Percentiles rank a stretch among this genome's conserved stretches.
phyloP scores from a whole-genome alignment of 2,329 filamentous ascomycete genomes.

The Lasiodiplodia sp. region DNA sequence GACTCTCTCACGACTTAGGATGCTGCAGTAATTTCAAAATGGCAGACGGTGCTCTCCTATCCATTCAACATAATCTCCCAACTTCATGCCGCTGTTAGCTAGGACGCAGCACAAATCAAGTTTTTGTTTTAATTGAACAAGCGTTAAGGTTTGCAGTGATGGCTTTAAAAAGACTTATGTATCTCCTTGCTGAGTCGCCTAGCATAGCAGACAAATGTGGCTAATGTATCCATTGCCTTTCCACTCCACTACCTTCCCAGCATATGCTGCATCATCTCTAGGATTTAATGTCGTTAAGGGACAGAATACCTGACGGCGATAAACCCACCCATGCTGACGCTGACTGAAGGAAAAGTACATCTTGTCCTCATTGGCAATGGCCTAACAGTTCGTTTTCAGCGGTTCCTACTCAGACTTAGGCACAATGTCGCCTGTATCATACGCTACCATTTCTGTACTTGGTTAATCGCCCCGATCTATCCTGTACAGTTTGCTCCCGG shows the following conservation, averaged over 20 bases:
- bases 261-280: not conserved
- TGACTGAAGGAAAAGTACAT: not conserved
- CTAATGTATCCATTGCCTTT: not conserved
- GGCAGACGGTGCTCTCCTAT: not conserved
- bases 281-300: not conserved
- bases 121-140: too few species aligned
- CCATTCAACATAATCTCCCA: not conserved
- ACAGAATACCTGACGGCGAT: not conserved
- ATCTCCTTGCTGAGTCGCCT: too few species aligned
- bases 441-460: too few species aligned
- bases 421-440: too few species aligned
- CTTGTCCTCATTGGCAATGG: not conserved
- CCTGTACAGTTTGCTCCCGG: too few species aligned
- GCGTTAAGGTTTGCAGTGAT: too few species aligned
- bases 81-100: too few species aligned
- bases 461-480: too few species aligned
- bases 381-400: not conserved
- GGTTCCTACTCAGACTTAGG: not conserved
- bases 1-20: not conserved
- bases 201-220: too few species aligned
- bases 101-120: too few species aligned
- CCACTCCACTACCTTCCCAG: not conserved
- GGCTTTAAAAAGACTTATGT: too few species aligned
- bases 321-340: not conserved
- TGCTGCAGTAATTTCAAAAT: not conserved